Percentiles rank a stretch among this genome's conserved stretches.
Conservation (phyloP, 2,329 filamentous ascomycete genomes). For the Phialophora tarda region DNA sequence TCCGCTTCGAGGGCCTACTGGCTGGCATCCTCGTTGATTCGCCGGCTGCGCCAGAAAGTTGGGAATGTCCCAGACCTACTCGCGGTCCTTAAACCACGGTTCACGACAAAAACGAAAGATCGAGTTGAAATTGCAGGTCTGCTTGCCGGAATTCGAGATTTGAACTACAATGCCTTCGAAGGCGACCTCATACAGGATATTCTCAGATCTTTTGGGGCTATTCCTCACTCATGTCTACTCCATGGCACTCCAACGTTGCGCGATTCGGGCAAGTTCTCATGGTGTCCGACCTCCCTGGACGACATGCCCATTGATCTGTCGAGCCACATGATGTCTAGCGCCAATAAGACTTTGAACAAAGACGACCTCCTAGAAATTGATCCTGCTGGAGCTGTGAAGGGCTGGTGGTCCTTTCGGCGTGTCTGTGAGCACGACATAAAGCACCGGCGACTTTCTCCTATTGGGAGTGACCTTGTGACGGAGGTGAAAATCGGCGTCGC, state of each 20-base stretch:
- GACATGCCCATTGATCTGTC: slow-evolving; percentile 4
- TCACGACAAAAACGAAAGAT: background rate
- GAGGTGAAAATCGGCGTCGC: slow-evolving; percentile 1
- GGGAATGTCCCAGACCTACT: background rate
- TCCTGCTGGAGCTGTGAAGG: slow-evolving; percentile 2
- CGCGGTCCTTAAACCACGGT: background rate
- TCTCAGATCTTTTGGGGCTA: slow-evolving; percentile 2
- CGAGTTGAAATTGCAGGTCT: slow-evolving; percentile 1
- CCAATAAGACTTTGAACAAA: slow-evolving; percentile 4
- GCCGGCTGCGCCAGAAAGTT: slow-evolving; percentile 2
- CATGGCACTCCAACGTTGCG: slow-evolving; percentile 1
- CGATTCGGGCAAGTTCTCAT: background rate
- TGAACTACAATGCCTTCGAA: background rate
- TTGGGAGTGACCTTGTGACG: background rate
- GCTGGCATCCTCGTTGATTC: background rate
- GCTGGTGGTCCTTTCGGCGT: slow-evolving; percentile 3
- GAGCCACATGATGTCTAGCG: slow-evolving; percentile 3
- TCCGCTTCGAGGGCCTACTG: slow-evolving; percentile 1
- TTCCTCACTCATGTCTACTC: slow-evolving; percentile 2
- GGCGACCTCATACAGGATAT: slow-evolving; percentile 3
- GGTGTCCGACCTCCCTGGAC: background rate
- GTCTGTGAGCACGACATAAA: slow-evolving; percentile 1
- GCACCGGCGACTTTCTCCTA: background rate
- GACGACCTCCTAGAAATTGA: background rate
- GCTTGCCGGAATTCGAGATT: background rate